Evolutionary conservation across 306 rosid genomes (phyloP), one percentile per base, ranked within the genome.

Genomic region (Acacia crassicarpa): DNA sequence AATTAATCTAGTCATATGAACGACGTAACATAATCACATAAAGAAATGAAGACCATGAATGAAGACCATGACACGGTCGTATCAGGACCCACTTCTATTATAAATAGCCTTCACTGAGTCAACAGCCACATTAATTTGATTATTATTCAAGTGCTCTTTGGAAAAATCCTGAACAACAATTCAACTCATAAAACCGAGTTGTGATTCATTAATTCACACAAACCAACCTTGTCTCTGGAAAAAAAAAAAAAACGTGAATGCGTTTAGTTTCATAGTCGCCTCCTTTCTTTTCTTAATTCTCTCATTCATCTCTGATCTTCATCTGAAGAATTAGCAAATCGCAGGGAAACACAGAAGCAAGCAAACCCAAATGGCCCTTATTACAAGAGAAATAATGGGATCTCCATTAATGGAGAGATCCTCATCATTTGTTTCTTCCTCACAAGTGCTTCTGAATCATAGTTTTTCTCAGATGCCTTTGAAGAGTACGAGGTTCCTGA

Each of bases 381-480:
- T 92, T 9, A 69, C 87, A 13, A 89, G 90, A 65, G 91, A 93
- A 76, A 83, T 89, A 4, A 71, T 87, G 82, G 88, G 90, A 8
- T 77, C 84, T 76, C 85, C 91, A 46, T 40, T 90, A 27, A 46
- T 83, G 74, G 90, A 90, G 14, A 90, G 76, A 45, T 85, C 41
- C 8, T 38, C 89, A n/a, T 67, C 85, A 1, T 84, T 84, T 76
- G 75, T 80, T 77, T 79, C 90, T 2, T 66, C 92, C 0, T 85
- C 87, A 49, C 77, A 76, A 40, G 67, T 77, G 38, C 61, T 80
- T 83, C 61, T 80, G 4, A 80, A 11, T 71, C 81, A 30, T 3
- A 20, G 53, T 68, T 79, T 81, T 74, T 78, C 69, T 3, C 75
- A 69, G 48, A 84, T 84, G 48, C 89, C 94, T 63, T 48, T 44